These are phyloP conservation scores for Pulveroboletus sp. DNA, from an alignment of 768 basidiomycete genomes.

Conservation along the genomic window DNA sequence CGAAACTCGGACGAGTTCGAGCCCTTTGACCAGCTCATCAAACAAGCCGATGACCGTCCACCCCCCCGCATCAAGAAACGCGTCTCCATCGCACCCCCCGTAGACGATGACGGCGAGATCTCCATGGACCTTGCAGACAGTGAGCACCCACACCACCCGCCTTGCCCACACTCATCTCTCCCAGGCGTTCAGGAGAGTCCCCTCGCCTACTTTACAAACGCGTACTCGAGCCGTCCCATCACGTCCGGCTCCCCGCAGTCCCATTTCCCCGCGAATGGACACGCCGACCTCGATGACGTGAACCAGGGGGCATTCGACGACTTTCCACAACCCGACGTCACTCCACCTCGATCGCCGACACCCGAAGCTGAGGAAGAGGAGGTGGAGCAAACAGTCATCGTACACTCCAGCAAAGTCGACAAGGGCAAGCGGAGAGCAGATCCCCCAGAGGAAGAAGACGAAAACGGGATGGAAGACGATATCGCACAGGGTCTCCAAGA, in stretches of 20 bases:
- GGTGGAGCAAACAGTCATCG: conserved; percentile 32
- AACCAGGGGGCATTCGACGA: conserved; percentile 25
- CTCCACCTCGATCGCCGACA: conserved; percentile 41
- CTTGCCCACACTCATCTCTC: conserved; percentile 3
- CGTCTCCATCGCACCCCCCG: conserved; percentile 32
- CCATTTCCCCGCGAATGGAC: conserved; percentile 23
- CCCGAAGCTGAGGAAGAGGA: conserved; percentile 26
- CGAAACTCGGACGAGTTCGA: conserved; percentile 80
- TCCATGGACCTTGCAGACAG: conserved; percentile 77
- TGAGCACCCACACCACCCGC: conserved; percentile 32
- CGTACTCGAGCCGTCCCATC: conserved; percentile 31
- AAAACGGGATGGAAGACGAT: conserved; percentile 39
- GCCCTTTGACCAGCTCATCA: conserved; percentile 70
- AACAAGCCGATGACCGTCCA: conserved; percentile 63
- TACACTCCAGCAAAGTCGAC: conserved; percentile 23
- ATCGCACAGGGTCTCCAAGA: conserved; percentile 40
- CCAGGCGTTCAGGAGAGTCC: conserved; percentile 32
- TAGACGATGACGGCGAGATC: conserved; percentile 60
- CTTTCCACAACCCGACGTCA: conserved; percentile 21
- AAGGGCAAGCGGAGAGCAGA: conserved; percentile 42
- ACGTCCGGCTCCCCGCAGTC: conserved; percentile 47
- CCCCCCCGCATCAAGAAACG: conserved; percentile 56
- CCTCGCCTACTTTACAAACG: conserved; percentile 34
- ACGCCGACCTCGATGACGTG: conserved; percentile 23
- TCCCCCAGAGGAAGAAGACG: conserved; percentile 14